phyloP scores from a whole-genome alignment of 768 basidiomycete species.

The Hortiboletus campestris region DNA sequence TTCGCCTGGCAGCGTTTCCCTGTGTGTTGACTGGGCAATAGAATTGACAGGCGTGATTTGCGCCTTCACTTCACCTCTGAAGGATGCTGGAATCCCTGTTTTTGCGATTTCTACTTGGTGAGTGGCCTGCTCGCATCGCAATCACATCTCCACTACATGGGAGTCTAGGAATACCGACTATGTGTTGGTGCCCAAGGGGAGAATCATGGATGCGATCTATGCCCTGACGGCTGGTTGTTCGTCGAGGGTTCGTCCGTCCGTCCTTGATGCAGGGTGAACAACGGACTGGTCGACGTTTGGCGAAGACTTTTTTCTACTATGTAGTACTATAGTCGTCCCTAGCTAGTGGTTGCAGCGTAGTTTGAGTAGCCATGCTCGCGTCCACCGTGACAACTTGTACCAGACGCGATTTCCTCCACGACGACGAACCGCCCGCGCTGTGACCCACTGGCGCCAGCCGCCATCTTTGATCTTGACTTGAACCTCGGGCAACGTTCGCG shows the following conservation, averaged over 20 bases:
- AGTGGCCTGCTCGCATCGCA: constrained; percentile 6
- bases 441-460: background rate
- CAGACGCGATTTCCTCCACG: constrained; percentile 7
- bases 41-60: constrained; percentile 58
- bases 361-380: background rate
- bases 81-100: constrained; percentile 48
- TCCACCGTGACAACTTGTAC: constrained; percentile 11
- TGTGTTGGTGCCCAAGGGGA: constrained; percentile 50
- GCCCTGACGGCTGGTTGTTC: constrained; percentile 53
- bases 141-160: background rate
- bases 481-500: constrained; percentile 2
- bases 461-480: constrained; percentile 2
- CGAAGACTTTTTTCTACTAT: background rate
- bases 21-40: constrained; percentile 22
- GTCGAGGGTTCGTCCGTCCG: constrained; percentile 1
- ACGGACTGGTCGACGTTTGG: background rate
- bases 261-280: background rate
- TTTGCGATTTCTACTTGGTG: constrained; percentile 67
- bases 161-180: constrained; percentile 64
- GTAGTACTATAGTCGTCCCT: background rate
- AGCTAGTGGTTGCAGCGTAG: background rate
- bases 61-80: constrained; percentile 52
- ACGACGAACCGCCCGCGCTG: constrained; percentile 6
- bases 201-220: constrained; percentile 39
- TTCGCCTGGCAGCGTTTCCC: background rate